These are phyloP conservation scores for Tetrahymena borealis DNA, from an alignment of 73 alveolate species.

Conservation along the genomic window DNA sequence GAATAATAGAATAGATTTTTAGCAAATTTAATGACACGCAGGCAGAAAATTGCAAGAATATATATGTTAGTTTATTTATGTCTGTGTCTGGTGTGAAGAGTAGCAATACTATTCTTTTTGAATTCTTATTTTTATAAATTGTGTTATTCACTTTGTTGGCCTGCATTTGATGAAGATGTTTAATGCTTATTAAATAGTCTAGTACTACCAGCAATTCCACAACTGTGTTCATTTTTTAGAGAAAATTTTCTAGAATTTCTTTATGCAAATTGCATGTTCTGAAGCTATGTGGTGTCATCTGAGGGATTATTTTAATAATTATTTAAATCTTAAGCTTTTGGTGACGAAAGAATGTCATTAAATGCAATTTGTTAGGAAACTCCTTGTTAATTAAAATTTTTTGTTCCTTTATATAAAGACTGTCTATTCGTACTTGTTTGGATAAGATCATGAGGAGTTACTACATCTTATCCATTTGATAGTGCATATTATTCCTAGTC, in stretches of 20 bases:
- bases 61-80: not conserved
- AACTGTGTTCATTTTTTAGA: not conserved
- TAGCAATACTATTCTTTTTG: not conserved
- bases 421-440: no score
- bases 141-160: not conserved
- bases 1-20: not conserved
- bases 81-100: not conserved
- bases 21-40: slow-evolving; percentile 1
- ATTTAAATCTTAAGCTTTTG: no score
- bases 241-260: not conserved
- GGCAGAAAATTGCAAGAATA: not conserved
- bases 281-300: no score
- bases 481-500: no score
- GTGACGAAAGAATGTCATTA: no score
- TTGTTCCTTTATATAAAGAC: no score
- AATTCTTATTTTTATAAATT: not conserved
- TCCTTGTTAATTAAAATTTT: no score
- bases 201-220: not conserved
- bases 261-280: not conserved
- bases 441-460: no score
- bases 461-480: no score
- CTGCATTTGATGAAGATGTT: not conserved
- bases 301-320: no score
- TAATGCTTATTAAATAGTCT: not conserved
- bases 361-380: no score